Percentiles rank a stretch among this genome's conserved stretches.
These are phyloP conservation scores for Phytophthora idaei DNA, from an alignment of 352 stramenopile genomes.

Conservation along the genomic window DNA sequence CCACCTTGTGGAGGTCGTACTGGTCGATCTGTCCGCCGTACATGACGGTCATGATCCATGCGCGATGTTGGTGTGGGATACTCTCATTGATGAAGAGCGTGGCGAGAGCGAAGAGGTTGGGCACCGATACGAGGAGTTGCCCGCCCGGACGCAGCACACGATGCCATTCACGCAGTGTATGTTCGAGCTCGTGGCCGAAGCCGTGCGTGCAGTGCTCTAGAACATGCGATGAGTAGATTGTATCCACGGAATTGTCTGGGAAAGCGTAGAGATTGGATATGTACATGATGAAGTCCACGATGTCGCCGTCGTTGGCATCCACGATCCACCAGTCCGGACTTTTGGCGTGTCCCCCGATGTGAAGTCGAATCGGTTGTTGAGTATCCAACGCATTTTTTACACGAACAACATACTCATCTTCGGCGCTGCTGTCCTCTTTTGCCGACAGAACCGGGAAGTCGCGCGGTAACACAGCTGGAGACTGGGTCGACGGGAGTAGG, in stretches of 20 bases:
- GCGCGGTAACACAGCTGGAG: constrained; percentile 26
- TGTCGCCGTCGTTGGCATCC: constrained; percentile 50
- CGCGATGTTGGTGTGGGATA: constrained; percentile 54
- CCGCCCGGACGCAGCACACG: constrained; percentile 68
- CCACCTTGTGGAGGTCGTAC: constrained; percentile 81
- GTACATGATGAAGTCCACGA: constrained; percentile 65
- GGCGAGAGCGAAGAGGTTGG: constrained; percentile 64
- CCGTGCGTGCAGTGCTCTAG: constrained; percentile 78
- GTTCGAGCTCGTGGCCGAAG: constrained; percentile 49
- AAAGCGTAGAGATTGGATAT: constrained; percentile 81
- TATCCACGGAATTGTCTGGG: constrained; percentile 53
- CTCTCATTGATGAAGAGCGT: constrained; percentile 64
- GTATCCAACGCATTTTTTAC: constrained; percentile 38
- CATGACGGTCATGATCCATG: constrained; percentile 78
- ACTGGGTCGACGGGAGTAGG: constrained; percentile 43
- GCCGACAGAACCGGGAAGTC: constrained; percentile 47
- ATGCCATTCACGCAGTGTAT: constrained; percentile 72
- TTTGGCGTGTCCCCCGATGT: constrained; percentile 61
- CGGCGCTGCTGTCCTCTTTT: constrained; percentile 34
- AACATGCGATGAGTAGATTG: constrained; percentile 78
- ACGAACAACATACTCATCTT: constrained; percentile 46
- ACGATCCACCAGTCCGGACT: constrained; percentile 72
- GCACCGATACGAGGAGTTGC: constrained; percentile 63
- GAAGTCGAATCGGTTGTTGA: constrained; percentile 51
- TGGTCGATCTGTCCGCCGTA: constrained; percentile 69